Evolutionary conservation across 345 rosid genomes (phyloP).

Genomic region (Gossypium raimondii): DNA sequence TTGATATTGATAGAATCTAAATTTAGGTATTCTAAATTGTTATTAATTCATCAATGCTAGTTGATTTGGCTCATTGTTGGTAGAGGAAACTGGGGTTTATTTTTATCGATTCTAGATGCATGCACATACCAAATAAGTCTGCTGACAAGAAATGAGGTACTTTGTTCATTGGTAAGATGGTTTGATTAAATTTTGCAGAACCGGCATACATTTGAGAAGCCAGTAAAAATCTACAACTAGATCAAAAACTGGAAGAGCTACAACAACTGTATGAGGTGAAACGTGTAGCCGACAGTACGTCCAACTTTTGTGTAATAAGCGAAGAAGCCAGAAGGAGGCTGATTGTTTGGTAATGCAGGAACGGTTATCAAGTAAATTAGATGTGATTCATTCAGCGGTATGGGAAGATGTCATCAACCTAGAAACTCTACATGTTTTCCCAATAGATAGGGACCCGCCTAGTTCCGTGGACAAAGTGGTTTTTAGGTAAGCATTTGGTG

Average conservation of each 20-base stretch:
- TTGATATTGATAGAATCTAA: not conserved
- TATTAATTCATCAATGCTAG: not conserved
- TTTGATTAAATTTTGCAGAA: conserved; percentile 35
- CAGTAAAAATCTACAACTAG: conserved; percentile 58
- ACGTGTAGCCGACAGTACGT: not conserved
- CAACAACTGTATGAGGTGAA: not conserved
- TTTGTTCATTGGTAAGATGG: not conserved
- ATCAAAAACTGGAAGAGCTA: conserved; percentile 6
- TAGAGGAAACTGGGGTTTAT: not conserved
- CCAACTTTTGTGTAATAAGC: conserved; percentile 3
- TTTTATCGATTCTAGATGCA: not conserved
- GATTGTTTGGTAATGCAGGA: not conserved
- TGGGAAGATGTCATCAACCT: conserved; percentile 4
- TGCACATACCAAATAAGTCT: not conserved
- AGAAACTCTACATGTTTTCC: not conserved
- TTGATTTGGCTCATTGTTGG: not conserved
- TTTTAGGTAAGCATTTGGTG: conserved; percentile 10
- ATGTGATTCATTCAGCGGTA: not conserved
- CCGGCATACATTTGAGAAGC: conserved; percentile 52
- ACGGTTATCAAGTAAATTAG: not conserved
- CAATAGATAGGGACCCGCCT: not conserved
- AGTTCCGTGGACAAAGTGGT: not conserved
- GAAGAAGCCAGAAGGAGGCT: not conserved
- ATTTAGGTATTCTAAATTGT: not conserved
- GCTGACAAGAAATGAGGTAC: not conserved